These are phyloP conservation scores for Polysphondylium violaceum DNA, from an alignment of 78 protist genomes.

Conservation along the genomic window DNA sequence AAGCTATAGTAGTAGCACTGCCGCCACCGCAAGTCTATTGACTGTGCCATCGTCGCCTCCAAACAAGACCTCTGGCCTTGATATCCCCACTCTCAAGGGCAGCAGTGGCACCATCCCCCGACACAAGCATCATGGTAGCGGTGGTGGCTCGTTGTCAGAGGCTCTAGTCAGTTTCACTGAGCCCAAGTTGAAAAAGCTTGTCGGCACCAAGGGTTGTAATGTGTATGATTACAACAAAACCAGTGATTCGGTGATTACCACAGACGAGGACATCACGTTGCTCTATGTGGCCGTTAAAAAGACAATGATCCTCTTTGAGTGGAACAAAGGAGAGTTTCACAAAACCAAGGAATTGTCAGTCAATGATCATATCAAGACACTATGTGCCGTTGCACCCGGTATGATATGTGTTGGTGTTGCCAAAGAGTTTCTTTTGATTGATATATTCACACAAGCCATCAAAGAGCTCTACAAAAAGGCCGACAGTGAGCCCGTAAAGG, in stretches of 20 bases:
- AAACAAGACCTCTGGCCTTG: too few species aligned
- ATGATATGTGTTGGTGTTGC: conserved; percentile 68
- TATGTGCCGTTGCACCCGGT: conserved; percentile 54
- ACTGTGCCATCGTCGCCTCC: background rate
- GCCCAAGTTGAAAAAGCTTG: conserved; percentile 12
- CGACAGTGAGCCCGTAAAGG: conserved; percentile 57
- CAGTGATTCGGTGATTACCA: background rate
- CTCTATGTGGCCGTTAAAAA: conserved; percentile 53
- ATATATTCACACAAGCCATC: conserved; percentile 36
- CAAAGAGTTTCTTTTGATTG: conserved; percentile 40
- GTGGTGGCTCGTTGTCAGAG: too few species aligned
- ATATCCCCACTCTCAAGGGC: too few species aligned
- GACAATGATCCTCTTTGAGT: conserved; percentile 32
- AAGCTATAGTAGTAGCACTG: background rate
- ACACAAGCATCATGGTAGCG: too few species aligned
- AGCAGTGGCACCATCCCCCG: too few species aligned
- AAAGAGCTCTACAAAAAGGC: conserved; percentile 62
- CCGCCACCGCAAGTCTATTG: too few species aligned
- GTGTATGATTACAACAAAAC: conserved; percentile 22
- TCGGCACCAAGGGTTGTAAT: conserved; percentile 48
- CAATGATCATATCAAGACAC: conserved; percentile 28
- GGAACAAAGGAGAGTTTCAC: conserved; percentile 40
- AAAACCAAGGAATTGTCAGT: conserved; percentile 25
- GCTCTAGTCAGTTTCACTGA: background rate
- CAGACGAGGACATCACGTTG: conserved; percentile 31